These are phyloP conservation scores for Dictyostelium intermedium DNA, from an alignment of 78 protist species.

Conservation along the genomic window DNA sequence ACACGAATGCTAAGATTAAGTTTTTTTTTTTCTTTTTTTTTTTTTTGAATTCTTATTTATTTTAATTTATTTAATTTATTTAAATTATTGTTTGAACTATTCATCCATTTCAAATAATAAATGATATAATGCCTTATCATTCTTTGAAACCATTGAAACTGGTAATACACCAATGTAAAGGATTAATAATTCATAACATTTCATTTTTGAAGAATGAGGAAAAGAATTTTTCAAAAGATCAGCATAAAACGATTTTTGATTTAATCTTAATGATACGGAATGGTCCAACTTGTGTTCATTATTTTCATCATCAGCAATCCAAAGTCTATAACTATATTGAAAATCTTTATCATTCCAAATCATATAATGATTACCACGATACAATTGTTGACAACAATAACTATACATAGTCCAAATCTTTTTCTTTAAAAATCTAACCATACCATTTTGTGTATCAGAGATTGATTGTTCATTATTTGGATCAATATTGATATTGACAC, in stretches of 20 bases:
- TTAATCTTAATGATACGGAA: background rate
- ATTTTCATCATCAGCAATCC: conserved; percentile 62
- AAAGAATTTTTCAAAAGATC: conserved; percentile 21
- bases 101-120: conserved; percentile 54
- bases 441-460: background rate
- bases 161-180: conserved; percentile 61
- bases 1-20: no score
- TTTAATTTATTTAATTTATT: no score
- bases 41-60: no score
- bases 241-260: conserved; percentile 9
- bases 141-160: conserved; percentile 37
- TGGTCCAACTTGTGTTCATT: conserved; percentile 50
- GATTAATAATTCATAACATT: conserved; percentile 44
- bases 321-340: conserved; percentile 32
- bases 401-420: conserved; percentile 74
- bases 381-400: conserved; percentile 41
- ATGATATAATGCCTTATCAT: conserved; percentile 26
- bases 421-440: conserved; percentile 36
- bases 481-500: no score
- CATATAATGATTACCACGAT: conserved; percentile 23
- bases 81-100: background rate
- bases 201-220: conserved; percentile 49
- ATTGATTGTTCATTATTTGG: background rate
- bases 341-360: conserved; percentile 63
- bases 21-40: no score